These are phyloP conservation scores for Starmerella riodocensis DNA, from an alignment of 805 yeast species.

Conservation along the genomic window DNA sequence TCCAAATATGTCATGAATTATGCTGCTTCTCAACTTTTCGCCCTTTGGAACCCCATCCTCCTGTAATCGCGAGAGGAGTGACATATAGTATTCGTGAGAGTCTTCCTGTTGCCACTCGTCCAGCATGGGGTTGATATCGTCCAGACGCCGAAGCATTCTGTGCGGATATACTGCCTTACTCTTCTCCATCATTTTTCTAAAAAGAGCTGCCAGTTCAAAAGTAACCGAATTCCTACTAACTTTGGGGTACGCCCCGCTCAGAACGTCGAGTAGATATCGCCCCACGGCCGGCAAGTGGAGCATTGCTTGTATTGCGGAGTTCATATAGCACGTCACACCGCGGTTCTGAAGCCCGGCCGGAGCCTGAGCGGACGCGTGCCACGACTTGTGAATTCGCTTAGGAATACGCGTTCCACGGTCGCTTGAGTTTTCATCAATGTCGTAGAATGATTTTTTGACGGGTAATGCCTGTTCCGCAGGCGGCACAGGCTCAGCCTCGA, in stretches of 20 bases:
- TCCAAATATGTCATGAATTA: slow-evolving; percentile 87
- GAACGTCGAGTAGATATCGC: slow-evolving; percentile 62
- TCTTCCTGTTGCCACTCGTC: slow-evolving; percentile 97
- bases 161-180: slow-evolving; percentile 57
- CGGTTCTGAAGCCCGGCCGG: slow-evolving; percentile 72
- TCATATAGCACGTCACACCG: slow-evolving; percentile 95
- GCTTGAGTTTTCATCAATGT: slow-evolving; percentile 40
- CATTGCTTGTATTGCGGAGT: slow-evolving; percentile 84
- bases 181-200: slow-evolving; percentile 21
- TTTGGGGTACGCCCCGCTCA: slow-evolving; percentile 36
- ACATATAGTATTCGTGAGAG: slow-evolving; percentile 94
- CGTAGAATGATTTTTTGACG: slow-evolving; percentile 32
- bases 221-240: slow-evolving; percentile 22
- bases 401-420: slow-evolving; percentile 57
- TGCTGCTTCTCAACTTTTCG: slow-evolving; percentile 63
- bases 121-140: slow-evolving; percentile 90
- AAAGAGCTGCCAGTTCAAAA: slow-evolving; percentile 24
- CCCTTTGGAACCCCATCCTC: slow-evolving; percentile 90
- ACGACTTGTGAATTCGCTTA: slow-evolving; percentile 50
- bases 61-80: slow-evolving; percentile 71
- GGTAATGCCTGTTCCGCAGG: neutral
- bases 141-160: slow-evolving; percentile 53
- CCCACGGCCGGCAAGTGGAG: slow-evolving; percentile 83
- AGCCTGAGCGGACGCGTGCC: slow-evolving; percentile 35
- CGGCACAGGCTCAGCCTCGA: neutral